These are phyloP conservation scores for Tulasnella sp. DNA, from an alignment of 768 basidiomycete species.

Conservation along the genomic window DNA sequence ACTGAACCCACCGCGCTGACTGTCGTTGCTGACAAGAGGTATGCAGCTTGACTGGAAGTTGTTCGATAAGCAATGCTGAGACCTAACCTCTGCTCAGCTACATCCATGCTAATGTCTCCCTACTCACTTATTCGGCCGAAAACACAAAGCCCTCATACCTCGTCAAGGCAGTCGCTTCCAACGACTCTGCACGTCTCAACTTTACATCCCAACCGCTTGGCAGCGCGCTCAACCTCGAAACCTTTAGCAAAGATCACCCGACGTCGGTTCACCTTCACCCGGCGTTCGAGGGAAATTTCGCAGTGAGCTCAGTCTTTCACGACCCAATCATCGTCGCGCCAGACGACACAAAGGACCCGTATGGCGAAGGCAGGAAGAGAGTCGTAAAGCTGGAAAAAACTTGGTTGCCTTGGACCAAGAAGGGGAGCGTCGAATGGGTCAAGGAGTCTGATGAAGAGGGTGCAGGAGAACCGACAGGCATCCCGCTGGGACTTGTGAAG, in stretches of 20 bases:
- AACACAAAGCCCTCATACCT: background rate
- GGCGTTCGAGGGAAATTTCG: constrained; percentile 16
- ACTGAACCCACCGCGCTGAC: background rate
- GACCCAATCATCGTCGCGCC: constrained; percentile 2
- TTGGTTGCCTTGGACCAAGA: background rate
- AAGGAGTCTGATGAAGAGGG: background rate
- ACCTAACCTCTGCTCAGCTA: background rate
- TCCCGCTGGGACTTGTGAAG: background rate
- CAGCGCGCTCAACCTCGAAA: constrained; percentile 12
- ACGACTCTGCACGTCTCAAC: constrained; percentile 8
- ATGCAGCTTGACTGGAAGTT: background rate
- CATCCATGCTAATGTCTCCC: constrained; percentile 25
- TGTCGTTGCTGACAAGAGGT: background rate
- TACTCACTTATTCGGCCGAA: background rate
- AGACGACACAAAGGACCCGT: constrained; percentile 1
- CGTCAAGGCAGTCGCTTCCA: constrained; percentile 1
- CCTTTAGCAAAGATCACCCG: constrained; percentile 15
- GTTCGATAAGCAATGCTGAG: background rate
- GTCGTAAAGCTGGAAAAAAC: background rate
- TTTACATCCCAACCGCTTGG: constrained; percentile 22
- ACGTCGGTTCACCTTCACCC: constrained; percentile 4
- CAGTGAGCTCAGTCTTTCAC: constrained; percentile 9
- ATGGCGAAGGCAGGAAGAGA: constrained; percentile 14
- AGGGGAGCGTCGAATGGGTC: constrained; percentile 15
- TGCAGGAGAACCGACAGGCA: background rate